A percentile compares a stretch with the other conserved stretches of the same genome.
phyloP scores from a whole-genome alignment of 2,329 filamentous ascomycete genomes.

The Hypoxylon rubiginosum region DNA sequence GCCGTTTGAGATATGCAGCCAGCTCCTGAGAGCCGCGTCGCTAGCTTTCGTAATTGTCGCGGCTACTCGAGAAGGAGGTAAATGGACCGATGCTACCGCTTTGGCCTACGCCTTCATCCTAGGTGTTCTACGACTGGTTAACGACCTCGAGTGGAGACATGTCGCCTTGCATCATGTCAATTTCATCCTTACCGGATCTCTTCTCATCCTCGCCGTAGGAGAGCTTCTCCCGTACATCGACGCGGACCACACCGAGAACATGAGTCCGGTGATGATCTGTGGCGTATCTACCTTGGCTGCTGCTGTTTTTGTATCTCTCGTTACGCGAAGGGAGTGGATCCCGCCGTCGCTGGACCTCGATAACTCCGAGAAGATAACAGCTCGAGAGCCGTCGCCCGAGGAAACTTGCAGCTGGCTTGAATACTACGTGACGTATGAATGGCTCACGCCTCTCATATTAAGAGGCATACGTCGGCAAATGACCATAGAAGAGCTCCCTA shows the following conservation, averaged over 20 bases:
- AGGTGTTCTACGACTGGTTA: conserved; percentile 59
- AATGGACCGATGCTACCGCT: conserved; percentile 55
- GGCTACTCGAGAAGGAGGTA: conserved; percentile 51
- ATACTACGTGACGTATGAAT: conserved; percentile 65
- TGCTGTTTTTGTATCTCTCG: conserved; percentile 57
- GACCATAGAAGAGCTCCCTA: conserved; percentile 62
- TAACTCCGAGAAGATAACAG: conserved; percentile 54
- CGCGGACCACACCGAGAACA: conserved; percentile 50
- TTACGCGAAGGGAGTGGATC: conserved; percentile 65
- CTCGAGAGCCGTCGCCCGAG: conserved; percentile 61
- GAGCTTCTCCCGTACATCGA: conserved; percentile 62
- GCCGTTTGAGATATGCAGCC: conserved; percentile 60
- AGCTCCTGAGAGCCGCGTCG: conserved; percentile 56
- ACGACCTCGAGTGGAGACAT: conserved; percentile 61
- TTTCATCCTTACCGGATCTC: conserved; percentile 56
- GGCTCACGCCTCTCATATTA: conserved; percentile 64
- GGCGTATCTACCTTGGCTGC: conserved; percentile 55
- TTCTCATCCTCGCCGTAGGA: conserved; percentile 55
- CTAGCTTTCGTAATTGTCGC: conserved; percentile 57
- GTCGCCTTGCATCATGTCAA: conserved; percentile 64
- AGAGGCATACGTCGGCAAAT: conserved; percentile 61
- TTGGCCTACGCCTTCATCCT: conserved; percentile 59
- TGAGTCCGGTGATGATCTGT: conserved; percentile 52
- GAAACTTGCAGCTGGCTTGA: conserved; percentile 68
- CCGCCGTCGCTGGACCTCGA: conserved; percentile 58